Base-by-base conservation (phyloP, 805 yeast genomes). In the Saccharomyces cerevisiae region DNA sequence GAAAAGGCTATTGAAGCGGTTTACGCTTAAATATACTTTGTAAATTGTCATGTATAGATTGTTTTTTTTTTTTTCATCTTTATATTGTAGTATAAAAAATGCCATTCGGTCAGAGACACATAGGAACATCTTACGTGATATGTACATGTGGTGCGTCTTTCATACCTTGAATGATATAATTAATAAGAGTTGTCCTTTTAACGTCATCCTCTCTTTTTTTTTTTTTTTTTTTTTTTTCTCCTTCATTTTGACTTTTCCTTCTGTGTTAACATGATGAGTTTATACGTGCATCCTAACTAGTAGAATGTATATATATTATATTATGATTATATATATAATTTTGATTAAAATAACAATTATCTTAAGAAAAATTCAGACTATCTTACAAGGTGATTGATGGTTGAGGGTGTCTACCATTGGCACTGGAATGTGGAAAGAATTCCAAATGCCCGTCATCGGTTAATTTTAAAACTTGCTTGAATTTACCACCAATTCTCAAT, bases 401-500 rank as follows among this genome's bases (percentile, higher is more conserved):
- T 57, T 65, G 67, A 50, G 69, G 65, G 58, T 66, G 65, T 57
- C 67, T 67, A 51, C 62, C 66, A 50, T 66, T 65, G 47, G 70
- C 69, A 50, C 68, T 61, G 49, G 67, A 65, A 58, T 68, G 72
- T 51, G 69, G 69, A 60, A 61, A 64, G 75, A 89, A 91, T 76
- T 91, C 97, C 63, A 92, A 77, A 68, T 82, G 81, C 63, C 87
- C 92, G 58, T 77, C 82, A 51, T 83, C 90, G 56, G 79, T 75
- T 66, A 92, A 80, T 71, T 82, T 85, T 70, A 92, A 79, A 50
- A 88, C 89, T 73, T 82, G 84, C 80, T 89, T 92, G 74, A 92
- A 87, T 70, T 85, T 84, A 69, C 83, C 84, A 66, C 97, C 97
- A 62, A 89, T 85, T 61, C 86, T 81, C 62, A 75, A 79, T 69